Conservation (phyloP, 345 rosid species). For the Aurinia saxatilis region DNA sequence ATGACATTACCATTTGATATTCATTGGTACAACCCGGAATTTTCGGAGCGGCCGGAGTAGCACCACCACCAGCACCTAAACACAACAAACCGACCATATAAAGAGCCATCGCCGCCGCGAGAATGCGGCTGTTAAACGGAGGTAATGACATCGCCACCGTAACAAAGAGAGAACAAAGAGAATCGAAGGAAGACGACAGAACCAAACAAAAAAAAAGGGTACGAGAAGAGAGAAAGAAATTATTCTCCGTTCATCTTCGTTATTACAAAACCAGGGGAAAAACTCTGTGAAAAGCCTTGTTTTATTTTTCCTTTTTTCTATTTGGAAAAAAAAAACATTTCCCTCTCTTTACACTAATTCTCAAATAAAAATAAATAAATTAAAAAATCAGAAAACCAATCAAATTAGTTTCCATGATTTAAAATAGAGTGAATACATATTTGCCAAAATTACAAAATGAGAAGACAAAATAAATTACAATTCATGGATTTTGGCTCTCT, state of each 20-base stretch:
- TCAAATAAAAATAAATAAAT: neutral
- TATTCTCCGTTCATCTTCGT: conserved; percentile 24
- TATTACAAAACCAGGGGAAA: conserved; percentile 13
- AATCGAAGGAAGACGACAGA: neutral
- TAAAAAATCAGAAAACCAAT: neutral
- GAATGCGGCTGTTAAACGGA: conserved; percentile 20
- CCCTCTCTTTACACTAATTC: conserved; percentile 12
- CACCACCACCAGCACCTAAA: conserved; percentile 7
- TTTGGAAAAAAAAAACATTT: no score
- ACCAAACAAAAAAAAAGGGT: neutral
- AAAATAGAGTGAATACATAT: conserved; percentile 5
- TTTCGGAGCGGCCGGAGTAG: conserved; percentile 2
- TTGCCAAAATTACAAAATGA: conserved; percentile 1
- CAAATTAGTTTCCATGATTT: neutral
- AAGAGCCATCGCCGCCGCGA: conserved; percentile 11
- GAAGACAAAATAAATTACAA: conserved; percentile 3
- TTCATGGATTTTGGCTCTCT: neutral
- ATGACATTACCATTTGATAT: conserved; percentile 22
- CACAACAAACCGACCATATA: conserved; percentile 7
- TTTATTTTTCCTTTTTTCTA: neutral
- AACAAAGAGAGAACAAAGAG: neutral
- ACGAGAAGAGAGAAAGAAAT: neutral
- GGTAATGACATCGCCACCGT: conserved; percentile 26
- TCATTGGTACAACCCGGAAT: conserved; percentile 24
- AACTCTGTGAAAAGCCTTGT: neutral